Percentiles rank a stretch among this genome's conserved stretches.
Evolutionary conservation across 192 early-diverging fungal genomes (phyloP).

Genomic region (Coemansia sp.): DNA sequence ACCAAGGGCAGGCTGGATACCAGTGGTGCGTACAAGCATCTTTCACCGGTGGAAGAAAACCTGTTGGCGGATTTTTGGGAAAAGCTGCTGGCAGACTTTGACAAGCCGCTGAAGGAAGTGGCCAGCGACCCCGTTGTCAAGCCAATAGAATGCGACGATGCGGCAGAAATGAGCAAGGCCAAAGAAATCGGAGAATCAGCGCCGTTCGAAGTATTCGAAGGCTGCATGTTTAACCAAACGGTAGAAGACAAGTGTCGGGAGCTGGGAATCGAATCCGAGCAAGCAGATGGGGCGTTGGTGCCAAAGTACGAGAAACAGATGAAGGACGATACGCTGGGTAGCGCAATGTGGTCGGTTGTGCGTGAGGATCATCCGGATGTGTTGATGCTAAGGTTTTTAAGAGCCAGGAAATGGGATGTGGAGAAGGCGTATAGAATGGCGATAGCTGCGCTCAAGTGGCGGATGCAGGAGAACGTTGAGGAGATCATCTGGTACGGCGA

Average conservation of each 20-base stretch:
- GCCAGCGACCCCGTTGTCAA: slow-evolving; percentile 33
- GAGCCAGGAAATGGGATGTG: slow-evolving; percentile 89
- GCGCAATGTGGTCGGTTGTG: slow-evolving; percentile 66
- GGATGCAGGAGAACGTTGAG: slow-evolving; percentile 61
- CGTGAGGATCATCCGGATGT: slow-evolving; percentile 72
- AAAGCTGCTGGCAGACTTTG: slow-evolving; percentile 48
- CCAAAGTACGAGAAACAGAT: slow-evolving; percentile 36
- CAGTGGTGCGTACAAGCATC: slow-evolving; percentile 32
- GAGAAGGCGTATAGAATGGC: slow-evolving; percentile 74
- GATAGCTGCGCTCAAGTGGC: slow-evolving; percentile 74
- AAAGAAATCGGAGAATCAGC: slow-evolving; percentile 29
- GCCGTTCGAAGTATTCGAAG: slow-evolving; percentile 50
- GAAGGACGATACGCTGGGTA: slow-evolving; percentile 45
- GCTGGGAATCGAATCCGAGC: slow-evolving; percentile 25
- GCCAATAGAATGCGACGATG: slow-evolving; percentile 44
- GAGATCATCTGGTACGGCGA: slow-evolving; percentile 68
- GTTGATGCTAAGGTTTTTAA: slow-evolving; percentile 74
- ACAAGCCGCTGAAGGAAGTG: slow-evolving; percentile 40
- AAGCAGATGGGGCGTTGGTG: slow-evolving; percentile 24
- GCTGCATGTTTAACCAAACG: slow-evolving; percentile 53
- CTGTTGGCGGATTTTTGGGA: slow-evolving; percentile 51
- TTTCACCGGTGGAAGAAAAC: slow-evolving; percentile 43
- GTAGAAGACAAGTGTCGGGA: slow-evolving; percentile 36
- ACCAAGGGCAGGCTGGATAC: slow-evolving; percentile 47
- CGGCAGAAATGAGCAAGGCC: slow-evolving; percentile 32